phyloP scores from a whole-genome alignment of 163 green algal genomes.

The Prototheca wickerhamii region DNA sequence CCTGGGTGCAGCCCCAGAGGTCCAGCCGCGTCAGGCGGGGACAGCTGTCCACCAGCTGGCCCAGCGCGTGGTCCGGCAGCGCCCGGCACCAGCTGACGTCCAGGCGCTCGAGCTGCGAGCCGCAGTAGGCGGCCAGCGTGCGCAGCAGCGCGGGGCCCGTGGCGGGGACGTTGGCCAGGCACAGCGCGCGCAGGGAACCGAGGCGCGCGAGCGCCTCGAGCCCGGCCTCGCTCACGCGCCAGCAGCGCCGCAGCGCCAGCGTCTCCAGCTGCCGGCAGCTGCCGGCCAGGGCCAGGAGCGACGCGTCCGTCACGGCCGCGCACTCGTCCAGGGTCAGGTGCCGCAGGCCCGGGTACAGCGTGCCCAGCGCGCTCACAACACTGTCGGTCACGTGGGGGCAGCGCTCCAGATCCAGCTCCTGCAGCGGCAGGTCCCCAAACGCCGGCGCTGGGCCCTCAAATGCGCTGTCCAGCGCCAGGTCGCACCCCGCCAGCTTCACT shows the following conservation, averaged over 20 bases:
- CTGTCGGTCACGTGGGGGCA: constrained; percentile 30
- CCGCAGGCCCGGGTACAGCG: constrained; percentile 11
- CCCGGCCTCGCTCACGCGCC: constrained; percentile 27
- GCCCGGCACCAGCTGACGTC: constrained; percentile 48
- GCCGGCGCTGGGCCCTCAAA: constrained; percentile 7
- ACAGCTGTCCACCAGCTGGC: constrained; percentile 46
- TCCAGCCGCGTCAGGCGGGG: constrained; percentile 19
- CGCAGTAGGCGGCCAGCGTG: constrained; percentile 19
- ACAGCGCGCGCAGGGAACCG: constrained; percentile 29
- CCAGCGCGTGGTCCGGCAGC: constrained; percentile 28
- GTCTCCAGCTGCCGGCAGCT: constrained; percentile 17
- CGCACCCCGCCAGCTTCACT: constrained; percentile 43
- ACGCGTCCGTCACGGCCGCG: constrained; percentile 23
- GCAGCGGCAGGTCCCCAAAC: constrained; percentile 17
- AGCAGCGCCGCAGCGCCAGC: constrained; percentile 36
- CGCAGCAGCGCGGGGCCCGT: constrained; percentile 16
- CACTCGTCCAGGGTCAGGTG: constrained; percentile 30
- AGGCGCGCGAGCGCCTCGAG: constrained; percentile 20
- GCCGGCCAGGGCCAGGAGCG: constrained; percentile 24
- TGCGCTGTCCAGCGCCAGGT: constrained; percentile 21
- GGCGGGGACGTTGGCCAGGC: constrained; percentile 17
- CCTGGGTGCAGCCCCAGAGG: constrained; percentile 53
- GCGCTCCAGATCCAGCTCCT: constrained; percentile 38
- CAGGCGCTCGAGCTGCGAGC: constrained; percentile 29
- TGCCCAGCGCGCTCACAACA: constrained; percentile 24